Conservation (phyloP, 192 early-diverging fungal genomes). For the Phycomyces nitens region DNA sequence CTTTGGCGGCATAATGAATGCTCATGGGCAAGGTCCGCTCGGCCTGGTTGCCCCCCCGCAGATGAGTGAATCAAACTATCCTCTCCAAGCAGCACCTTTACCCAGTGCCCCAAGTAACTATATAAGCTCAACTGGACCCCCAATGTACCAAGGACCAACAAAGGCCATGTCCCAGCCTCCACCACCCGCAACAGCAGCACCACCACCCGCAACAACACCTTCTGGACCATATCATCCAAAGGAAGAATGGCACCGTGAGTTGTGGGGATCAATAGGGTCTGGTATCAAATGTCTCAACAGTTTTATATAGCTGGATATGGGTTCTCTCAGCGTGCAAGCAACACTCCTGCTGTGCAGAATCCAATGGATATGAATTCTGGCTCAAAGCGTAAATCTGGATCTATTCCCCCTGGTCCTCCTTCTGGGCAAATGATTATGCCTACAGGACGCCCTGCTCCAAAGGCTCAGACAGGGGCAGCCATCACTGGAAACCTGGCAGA, state of each 20-base stretch:
- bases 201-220: background rate
- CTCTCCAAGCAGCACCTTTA: conserved; percentile 41
- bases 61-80: conserved; percentile 47
- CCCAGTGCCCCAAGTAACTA: conserved; percentile 4
- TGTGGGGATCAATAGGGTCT: no score
- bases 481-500: conserved; percentile 51
- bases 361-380: background rate
- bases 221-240: background rate
- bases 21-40: conserved; percentile 34
- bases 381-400: conserved; percentile 17
- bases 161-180: conserved; percentile 37
- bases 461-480: background rate
- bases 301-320: background rate
- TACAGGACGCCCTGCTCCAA: background rate
- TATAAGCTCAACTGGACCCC: background rate
- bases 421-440: conserved; percentile 3
- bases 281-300: no score
- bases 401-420: conserved; percentile 1
- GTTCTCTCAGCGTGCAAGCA: background rate
- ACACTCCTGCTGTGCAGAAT: background rate
- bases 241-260: background rate
- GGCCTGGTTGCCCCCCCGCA: conserved; percentile 49
- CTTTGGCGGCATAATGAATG: conserved; percentile 52
- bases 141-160: background rate
- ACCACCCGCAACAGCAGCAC: conserved; percentile 14